Evolutionary conservation across 2,329 filamentous ascomycete genomes (phyloP), one percentile per base, ranked within the genome.

Genomic region (Nigrospora osmanthi): DNA sequence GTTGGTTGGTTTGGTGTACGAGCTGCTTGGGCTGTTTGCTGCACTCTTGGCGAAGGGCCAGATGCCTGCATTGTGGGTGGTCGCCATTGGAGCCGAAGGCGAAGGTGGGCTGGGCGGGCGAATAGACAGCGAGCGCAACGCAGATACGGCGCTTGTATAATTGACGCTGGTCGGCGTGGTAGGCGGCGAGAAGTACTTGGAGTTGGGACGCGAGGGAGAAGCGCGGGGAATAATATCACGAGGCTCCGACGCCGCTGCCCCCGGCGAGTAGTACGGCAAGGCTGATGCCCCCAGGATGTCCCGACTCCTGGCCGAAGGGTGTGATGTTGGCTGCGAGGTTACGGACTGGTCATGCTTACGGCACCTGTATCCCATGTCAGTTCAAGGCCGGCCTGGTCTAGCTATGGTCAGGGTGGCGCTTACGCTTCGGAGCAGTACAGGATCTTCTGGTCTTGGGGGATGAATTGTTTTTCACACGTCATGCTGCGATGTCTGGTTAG

Each of bases 391-490:
- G 2, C 19, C 35, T 16, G 9, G 10, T 13, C 28, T 16, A 4
- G 12, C 32, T 16, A 6, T 45, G 30, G 50, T 53, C 55, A 46
- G 42, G 43, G 47, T 14, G 12, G 12, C n/a, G 70, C 78, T 65
- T 71, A 81, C 77, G 69, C 64, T 57, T 82, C 78, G 34, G 80
- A 83, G 62, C 80, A 83, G 65, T 83, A 83, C 37, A 82, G 61
- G 49, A 71, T 69, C 49, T 69, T 74, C 53, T 77, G 77, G 56
- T 78, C 74, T 35, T 72, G 67, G 41, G 78, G 72, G 19, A 80
- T 62, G 59, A 83, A 83, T 63, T 83, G 78, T 64, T 82, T 83
- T 60, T 83, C 80, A 61, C 80, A 83, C 11, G 72, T 76, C 79
- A 82, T 83, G 63, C 80, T 83, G 54, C 38, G 33, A 16, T 31